These are phyloP conservation scores for Kitagawia praeruptora DNA, from an alignment of 129 eudicot genomes.

Conservation along the genomic window DNA sequence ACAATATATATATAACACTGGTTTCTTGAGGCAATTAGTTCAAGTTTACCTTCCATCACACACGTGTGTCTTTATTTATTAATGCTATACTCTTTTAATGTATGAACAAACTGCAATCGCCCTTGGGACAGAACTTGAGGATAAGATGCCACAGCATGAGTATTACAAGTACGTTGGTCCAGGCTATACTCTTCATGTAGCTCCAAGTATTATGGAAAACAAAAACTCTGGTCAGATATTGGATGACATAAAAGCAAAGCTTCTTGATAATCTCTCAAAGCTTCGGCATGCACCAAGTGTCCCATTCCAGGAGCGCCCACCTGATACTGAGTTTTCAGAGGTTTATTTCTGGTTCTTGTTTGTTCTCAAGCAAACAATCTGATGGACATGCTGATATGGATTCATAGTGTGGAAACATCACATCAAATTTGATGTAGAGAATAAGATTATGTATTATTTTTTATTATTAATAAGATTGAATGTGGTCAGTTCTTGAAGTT, in stretches of 20 bases:
- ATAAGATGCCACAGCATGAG: slow-evolving; percentile 91
- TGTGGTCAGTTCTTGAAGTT: no score
- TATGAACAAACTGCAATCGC: slow-evolving; percentile 98
- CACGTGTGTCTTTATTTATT: no score
- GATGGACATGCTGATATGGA: slow-evolving; percentile 40
- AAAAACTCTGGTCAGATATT: slow-evolving; percentile 70
- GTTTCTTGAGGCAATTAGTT: not conserved
- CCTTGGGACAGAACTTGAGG: slow-evolving; percentile 80
- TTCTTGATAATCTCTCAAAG: slow-evolving; percentile 74
- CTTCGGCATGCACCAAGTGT: slow-evolving; percentile 99
- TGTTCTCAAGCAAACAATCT: slow-evolving; percentile 24
- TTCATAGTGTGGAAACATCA: not conserved
- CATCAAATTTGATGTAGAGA: no score
- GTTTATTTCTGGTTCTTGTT: slow-evolving; percentile 32
- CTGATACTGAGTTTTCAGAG: slow-evolving; percentile 86
- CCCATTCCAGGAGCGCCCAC: slow-evolving; percentile 94
- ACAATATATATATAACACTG: not conserved
- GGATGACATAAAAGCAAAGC: slow-evolving; percentile 76
- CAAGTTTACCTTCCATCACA: no score
- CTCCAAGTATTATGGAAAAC: slow-evolving; percentile 97
- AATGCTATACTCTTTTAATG: no score
- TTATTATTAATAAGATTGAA: no score
- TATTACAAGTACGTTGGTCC: slow-evolving; percentile 94
- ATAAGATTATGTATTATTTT: no score
- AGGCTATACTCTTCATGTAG: slow-evolving; percentile 90